A percentile compares a stretch with the other conserved stretches of the same genome.
These are phyloP conservation scores for Pseudogymnoascus sp. DNA, from an alignment of 2,329 filamentous ascomycete genomes.

Conservation along the genomic window DNA sequence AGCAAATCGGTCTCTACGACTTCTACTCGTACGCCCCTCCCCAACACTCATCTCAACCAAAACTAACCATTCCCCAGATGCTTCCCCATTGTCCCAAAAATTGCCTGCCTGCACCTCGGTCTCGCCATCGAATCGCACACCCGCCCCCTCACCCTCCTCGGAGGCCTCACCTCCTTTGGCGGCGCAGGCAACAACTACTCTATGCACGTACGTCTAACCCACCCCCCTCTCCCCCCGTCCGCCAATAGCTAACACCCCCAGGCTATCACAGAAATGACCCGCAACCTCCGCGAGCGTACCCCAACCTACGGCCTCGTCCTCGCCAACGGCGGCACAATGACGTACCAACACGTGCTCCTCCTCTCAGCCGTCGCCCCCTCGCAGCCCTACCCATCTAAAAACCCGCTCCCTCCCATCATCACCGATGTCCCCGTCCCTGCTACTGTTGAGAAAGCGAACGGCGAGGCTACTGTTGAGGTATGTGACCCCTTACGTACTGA, in stretches of 20 bases:
- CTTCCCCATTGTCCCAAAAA: constrained; percentile 63
- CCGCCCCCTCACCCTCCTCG: constrained; percentile 54
- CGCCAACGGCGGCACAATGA: constrained; percentile 59
- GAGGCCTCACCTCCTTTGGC: constrained; percentile 61
- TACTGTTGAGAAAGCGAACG: constrained; percentile 38
- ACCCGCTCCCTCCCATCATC: constrained; percentile 38
- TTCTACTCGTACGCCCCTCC: constrained; percentile 50
- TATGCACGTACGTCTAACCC: constrained; percentile 47
- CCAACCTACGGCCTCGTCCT: constrained; percentile 46
- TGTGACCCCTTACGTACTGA: constrained; percentile 12
- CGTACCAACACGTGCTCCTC: constrained; percentile 56
- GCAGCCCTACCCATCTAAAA: constrained; percentile 39
- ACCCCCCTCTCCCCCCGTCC: neutral
- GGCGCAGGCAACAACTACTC: constrained; percentile 67
- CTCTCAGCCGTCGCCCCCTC: constrained; percentile 42
- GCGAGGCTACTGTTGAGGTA: constrained; percentile 48
- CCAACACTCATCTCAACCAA: neutral
- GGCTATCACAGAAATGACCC: constrained; percentile 49
- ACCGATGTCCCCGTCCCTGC: constrained; percentile 34
- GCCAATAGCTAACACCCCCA: constrained; percentile 12
- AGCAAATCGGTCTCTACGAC: constrained; percentile 54
- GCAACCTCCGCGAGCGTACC: constrained; percentile 41
- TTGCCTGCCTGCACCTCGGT: constrained; percentile 54
- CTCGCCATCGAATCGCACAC: constrained; percentile 38
- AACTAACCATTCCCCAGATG: constrained; percentile 37